Evolutionary conservation across 805 yeast species (phyloP).

Genomic region (Schwanniomyces pseudopolymorphus): DNA sequence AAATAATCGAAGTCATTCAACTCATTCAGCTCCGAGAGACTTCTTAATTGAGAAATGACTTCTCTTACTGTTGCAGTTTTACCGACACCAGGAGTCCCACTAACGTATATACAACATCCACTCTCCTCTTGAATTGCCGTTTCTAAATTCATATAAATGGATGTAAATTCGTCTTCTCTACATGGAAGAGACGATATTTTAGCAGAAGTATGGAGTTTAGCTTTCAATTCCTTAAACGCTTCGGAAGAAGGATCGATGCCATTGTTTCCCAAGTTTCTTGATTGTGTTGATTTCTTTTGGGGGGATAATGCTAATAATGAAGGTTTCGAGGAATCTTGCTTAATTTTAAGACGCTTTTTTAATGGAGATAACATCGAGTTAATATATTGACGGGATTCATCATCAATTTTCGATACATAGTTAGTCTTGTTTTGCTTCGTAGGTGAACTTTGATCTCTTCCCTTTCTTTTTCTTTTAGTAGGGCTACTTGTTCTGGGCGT

Average conservation of each 20-base stretch:
- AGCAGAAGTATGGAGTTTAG: slow-evolving; percentile 44
- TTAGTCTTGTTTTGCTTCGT: slow-evolving; percentile 4
- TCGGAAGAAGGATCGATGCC: slow-evolving; percentile 21
- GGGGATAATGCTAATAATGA: slow-evolving; percentile 12
- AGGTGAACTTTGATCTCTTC: slow-evolving; percentile 3
- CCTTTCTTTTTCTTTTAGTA: slow-evolving; percentile 6
- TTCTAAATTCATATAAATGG: slow-evolving; percentile 66
- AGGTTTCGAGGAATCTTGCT: slow-evolving; percentile 10
- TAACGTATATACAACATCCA: slow-evolving; percentile 84
- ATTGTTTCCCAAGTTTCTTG: slow-evolving; percentile 11
- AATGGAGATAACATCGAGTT: slow-evolving; percentile 7
- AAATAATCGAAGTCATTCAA: slow-evolving; percentile 59
- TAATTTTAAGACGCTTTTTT: slow-evolving; percentile 10
- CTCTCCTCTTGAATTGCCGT: slow-evolving; percentile 65
- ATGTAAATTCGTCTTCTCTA: slow-evolving; percentile 77
- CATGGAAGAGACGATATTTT: slow-evolving; percentile 67
- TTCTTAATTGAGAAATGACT: slow-evolving; percentile 67
- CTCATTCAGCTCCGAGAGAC: slow-evolving; percentile 24
- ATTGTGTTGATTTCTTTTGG: slow-evolving; percentile 13
- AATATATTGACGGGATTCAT: slow-evolving; percentile 6
- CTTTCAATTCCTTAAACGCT: slow-evolving; percentile 39
- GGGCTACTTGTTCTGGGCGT: slow-evolving; percentile 7
- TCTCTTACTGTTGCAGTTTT: slow-evolving; percentile 92
- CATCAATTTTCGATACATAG: slow-evolving; percentile 5
- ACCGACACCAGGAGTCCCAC: slow-evolving; percentile 98